These are phyloP conservation scores for Claviceps digitariae DNA, from an alignment of 2,329 filamentous ascomycete genomes.

Conservation along the genomic window DNA sequence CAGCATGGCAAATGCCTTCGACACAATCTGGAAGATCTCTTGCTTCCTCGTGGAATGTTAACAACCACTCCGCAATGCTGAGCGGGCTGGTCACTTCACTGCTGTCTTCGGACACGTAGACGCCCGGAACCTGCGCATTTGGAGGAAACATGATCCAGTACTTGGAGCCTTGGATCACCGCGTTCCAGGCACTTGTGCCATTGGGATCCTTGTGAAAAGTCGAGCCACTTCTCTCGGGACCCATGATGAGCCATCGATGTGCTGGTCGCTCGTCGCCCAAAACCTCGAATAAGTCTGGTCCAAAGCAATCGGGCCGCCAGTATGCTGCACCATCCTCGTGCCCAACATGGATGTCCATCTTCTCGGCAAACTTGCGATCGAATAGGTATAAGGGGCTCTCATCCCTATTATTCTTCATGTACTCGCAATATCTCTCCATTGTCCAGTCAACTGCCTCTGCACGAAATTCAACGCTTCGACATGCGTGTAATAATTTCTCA, in stretches of 20 bases:
- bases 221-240: constrained; percentile 73
- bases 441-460: constrained; percentile 93
- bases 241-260: constrained; percentile 84
- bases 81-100: constrained; percentile 89
- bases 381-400: constrained; percentile 91
- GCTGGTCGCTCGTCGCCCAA: constrained; percentile 70
- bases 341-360: constrained; percentile 61
- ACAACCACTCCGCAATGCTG: constrained; percentile 92
- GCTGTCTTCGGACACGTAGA: constrained; percentile 78
- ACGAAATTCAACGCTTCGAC: constrained; percentile 57
- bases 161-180: constrained; percentile 75
- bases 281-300: constrained; percentile 71
- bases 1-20: constrained; percentile 71
- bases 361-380: constrained; percentile 73
- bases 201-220: constrained; percentile 85
- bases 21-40: constrained; percentile 61
- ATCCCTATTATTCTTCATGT: constrained; percentile 67
- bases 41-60: constrained; percentile 78
- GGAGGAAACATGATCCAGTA: constrained; percentile 99
- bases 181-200: constrained; percentile 79
- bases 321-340: constrained; percentile 43
- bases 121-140: constrained; percentile 65
- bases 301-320: constrained; percentile 73
- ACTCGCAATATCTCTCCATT: constrained; percentile 64
- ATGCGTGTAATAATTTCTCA: constrained; percentile 49